A percentile compares a stretch with the other conserved stretches of the same genome.
Evolutionary conservation across 192 early-diverging fungal genomes (phyloP).

Genomic region (Coemansia sp.): DNA sequence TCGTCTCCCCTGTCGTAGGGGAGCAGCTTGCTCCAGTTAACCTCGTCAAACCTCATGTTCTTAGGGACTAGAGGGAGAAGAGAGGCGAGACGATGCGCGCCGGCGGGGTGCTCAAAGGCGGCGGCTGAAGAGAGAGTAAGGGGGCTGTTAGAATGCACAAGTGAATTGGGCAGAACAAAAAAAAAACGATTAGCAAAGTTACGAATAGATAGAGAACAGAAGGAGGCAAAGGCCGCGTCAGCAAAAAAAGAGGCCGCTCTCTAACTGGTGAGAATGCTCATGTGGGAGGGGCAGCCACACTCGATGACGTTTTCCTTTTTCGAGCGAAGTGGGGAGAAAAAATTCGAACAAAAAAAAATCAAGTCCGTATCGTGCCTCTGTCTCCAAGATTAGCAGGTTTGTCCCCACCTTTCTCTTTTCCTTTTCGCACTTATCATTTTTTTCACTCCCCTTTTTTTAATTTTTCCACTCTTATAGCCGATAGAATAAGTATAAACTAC

Average conservation of each 20-base stretch:
- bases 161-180: not conserved
- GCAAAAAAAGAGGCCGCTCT: not conserved
- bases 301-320: not conserved
- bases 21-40: slow-evolving; percentile 49
- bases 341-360: not conserved
- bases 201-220: not conserved
- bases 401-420: slow-evolving; percentile 9
- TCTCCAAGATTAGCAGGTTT: slow-evolving; percentile 6
- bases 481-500: slow-evolving; percentile 6
- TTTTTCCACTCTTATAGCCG: slow-evolving; percentile 3
- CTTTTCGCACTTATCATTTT: slow-evolving; percentile 19
- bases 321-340: not conserved
- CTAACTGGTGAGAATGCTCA: not conserved
- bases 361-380: not conserved
- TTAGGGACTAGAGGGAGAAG: not conserved
- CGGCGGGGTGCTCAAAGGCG: slow-evolving; percentile 10
- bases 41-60: slow-evolving; percentile 51
- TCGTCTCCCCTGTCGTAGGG: slow-evolving; percentile 52
- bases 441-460: not conserved
- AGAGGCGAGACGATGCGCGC: slow-evolving; percentile 13
- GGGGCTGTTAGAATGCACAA: slow-evolving; percentile 6
- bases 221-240: not conserved
- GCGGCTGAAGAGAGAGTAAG: not conserved
- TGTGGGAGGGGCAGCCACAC: not conserved
- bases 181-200: slow-evolving; percentile 2